Percentiles rank a stretch among this genome's conserved stretches.
These are phyloP conservation scores for Barbatosphaeria neglecta DNA, from an alignment of 495 filamentous ascomycete species.

Conservation along the genomic window DNA sequence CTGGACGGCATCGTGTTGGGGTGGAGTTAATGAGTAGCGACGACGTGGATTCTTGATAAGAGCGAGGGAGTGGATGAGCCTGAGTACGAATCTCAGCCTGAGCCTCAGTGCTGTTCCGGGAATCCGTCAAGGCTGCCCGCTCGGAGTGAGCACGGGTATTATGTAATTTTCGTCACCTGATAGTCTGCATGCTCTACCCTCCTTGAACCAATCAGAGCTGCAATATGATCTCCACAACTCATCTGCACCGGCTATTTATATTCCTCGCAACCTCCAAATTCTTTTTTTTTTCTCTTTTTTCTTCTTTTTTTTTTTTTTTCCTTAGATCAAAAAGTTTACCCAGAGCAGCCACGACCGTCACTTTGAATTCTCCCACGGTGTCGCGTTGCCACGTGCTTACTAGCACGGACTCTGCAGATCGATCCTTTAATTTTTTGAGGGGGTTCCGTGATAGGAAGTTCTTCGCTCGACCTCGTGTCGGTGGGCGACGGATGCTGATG, in stretches of 20 bases:
- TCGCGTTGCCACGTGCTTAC: constrained; percentile 31
- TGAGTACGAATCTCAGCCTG: too few relatives aligned
- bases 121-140: too few relatives aligned
- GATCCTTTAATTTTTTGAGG: too few relatives aligned
- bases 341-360: constrained; percentile 43
- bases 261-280: neutral
- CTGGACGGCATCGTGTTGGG: constrained; percentile 42
- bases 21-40: neutral
- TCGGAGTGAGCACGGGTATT: too few relatives aligned
- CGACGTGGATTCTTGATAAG: too few relatives aligned
- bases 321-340: constrained; percentile 42
- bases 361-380: constrained; percentile 31
- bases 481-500: constrained; percentile 37
- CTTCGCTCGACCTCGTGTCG: constrained; percentile 17
- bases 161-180: neutral
- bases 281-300: constrained; percentile 1
- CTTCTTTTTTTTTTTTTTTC: constrained; percentile 22
- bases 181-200: neutral
- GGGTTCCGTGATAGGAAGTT: constrained; percentile 46
- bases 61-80: too few relatives aligned
- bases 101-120: too few relatives aligned
- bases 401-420: constrained; percentile 35
- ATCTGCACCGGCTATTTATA: too few relatives aligned
- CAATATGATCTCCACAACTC: too few relatives aligned
- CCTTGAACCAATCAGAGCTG: neutral